phyloP scores from a whole-genome alignment of 495 filamentous ascomycete genomes.

The Podospora conica region DNA sequence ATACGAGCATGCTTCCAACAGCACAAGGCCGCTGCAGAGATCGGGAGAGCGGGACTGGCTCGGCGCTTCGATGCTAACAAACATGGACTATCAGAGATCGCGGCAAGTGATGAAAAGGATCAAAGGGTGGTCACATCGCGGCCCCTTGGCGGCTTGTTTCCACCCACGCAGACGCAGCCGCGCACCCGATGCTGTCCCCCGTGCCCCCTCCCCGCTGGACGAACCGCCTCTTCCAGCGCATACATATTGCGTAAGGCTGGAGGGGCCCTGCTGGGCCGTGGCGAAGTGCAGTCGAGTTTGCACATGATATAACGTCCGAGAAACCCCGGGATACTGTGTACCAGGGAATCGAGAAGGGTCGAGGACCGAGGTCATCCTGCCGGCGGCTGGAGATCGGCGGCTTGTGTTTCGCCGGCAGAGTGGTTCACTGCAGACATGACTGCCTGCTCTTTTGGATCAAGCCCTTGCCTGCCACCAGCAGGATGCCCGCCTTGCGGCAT shows the following conservation, averaged over 20 bases:
- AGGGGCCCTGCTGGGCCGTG: no score
- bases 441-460: not conserved
- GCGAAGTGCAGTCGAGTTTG: not conserved
- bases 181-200: not conserved
- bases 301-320: not conserved
- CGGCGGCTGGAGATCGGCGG: not conserved
- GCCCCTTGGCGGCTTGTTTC: not conserved
- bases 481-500: not conserved
- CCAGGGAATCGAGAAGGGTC: not conserved
- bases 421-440: not conserved
- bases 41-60: not conserved
- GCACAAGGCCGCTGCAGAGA: not conserved
- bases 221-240: not conserved
- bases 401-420: not conserved
- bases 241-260: not conserved
- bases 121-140: not conserved
- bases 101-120: not conserved
- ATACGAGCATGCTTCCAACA: not conserved
- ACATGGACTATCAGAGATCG: not conserved
- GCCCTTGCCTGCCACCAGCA: not conserved
- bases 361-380: not conserved
- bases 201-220: not conserved
- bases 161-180: not conserved
- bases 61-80: not conserved
- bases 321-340: not conserved